phyloP scores from a whole-genome alignment of 2,329 filamentous ascomycete species.

The Diplodia intermedia region DNA sequence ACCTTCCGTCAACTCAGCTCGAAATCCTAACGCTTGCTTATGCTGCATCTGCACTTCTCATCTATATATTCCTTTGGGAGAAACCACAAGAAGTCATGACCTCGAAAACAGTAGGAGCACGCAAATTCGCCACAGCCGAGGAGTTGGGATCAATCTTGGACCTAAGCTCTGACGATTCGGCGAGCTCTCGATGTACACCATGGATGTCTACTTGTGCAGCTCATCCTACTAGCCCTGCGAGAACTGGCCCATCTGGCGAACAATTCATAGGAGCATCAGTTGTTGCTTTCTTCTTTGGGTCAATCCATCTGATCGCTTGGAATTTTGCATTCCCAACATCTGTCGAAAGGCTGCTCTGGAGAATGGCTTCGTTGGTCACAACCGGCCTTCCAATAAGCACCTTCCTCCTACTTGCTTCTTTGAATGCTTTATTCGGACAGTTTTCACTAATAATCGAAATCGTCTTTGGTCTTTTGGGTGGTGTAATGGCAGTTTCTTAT shows the following conservation, averaged over 20 bases:
- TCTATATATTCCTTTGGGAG: neutral
- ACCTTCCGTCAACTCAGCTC: neutral
- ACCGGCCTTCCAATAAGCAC: neutral
- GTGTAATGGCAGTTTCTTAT: neutral
- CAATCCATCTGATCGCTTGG: neutral
- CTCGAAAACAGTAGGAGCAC: neutral
- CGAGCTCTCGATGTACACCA: too few relatives aligned
- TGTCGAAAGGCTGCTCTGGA: neutral
- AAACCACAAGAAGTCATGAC: neutral
- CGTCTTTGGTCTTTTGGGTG: too few relatives aligned
- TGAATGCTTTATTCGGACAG: too few relatives aligned
- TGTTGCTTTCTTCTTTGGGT: neutral
- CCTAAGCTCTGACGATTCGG: accelerated
- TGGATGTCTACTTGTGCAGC: neutral
- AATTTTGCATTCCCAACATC: neutral
- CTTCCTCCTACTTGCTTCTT: too few relatives aligned
- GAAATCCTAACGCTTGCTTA: constrained; percentile 1
- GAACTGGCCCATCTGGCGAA: too few relatives aligned
- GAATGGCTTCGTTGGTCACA: neutral
- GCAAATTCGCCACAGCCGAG: neutral
- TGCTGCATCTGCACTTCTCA: neutral
- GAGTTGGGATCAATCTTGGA: accelerated
- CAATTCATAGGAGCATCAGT: neutral
- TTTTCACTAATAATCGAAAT: too few relatives aligned
- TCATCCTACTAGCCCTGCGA: neutral